Conservation (phyloP, 2,329 filamentous ascomycete species). For the Alternaria longipes region DNA sequence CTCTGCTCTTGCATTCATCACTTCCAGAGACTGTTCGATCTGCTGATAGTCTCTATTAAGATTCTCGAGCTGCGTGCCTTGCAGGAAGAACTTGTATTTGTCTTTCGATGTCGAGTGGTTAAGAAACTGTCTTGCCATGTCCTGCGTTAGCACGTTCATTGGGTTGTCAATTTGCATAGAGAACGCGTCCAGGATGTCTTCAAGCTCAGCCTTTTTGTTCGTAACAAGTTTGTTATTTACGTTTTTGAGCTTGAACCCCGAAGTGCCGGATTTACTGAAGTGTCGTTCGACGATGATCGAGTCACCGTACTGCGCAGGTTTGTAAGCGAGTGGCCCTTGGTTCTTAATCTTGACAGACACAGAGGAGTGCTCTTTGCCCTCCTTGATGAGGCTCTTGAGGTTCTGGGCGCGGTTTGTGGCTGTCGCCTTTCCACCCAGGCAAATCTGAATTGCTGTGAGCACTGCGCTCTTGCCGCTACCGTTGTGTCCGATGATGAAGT, state of each 20-base stretch:
- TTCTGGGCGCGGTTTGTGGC: constrained; percentile 91
- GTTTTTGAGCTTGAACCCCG: constrained; percentile 88
- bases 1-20: constrained; percentile 70
- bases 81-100: constrained; percentile 97
- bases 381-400: constrained; percentile 89
- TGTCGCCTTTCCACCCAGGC: constrained; percentile 92
- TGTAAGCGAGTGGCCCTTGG: constrained; percentile 82
- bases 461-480: constrained; percentile 98
- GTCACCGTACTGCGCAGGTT: constrained; percentile 81
- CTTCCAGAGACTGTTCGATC: constrained; percentile 80
- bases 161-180: constrained; percentile 96
- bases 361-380: constrained; percentile 75
- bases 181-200: constrained; percentile 93
- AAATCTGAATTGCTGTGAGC: constrained; percentile 89
- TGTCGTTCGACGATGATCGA: constrained; percentile 91
- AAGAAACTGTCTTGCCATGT: constrained; percentile 92
- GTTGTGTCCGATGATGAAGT: constrained; percentile 98
- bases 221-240: constrained; percentile 75
- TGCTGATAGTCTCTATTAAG: constrained; percentile 90
- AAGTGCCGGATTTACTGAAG: constrained; percentile 77
- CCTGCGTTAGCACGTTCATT: constrained; percentile 93
- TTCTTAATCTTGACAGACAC: constrained; percentile 92
- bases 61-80: constrained; percentile 91
- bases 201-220: constrained; percentile 84
- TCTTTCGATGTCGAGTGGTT: constrained; percentile 81